phyloP scores from a whole-genome alignment of 495 filamentous ascomycete genomes.

The Antarctomyces pellizariae region DNA sequence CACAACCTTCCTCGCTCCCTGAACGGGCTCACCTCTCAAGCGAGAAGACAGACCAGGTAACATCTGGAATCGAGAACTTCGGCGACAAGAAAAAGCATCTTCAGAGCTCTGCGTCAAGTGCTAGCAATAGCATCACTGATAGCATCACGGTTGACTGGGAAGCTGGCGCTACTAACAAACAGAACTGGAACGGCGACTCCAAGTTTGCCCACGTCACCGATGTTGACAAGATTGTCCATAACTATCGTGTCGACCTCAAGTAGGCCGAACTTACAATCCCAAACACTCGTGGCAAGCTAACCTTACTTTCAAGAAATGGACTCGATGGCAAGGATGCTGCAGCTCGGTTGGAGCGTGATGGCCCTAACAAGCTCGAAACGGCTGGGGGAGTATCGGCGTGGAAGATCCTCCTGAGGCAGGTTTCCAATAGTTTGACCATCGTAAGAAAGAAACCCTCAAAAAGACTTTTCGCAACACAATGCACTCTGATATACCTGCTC shows the following conservation, averaged over 20 bases:
- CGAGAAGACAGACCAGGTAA: no score
- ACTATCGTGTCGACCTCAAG: constrained; percentile 3
- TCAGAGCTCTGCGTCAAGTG: no score
- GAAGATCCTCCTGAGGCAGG: constrained; percentile 30
- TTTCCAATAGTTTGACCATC: constrained; percentile 16
- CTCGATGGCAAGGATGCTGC: constrained; percentile 18
- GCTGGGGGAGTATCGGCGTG: constrained; percentile 25
- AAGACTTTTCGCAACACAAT: no score
- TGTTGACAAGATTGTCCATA: neutral
- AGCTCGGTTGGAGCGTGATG: constrained; percentile 22
- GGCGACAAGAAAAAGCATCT: no score
- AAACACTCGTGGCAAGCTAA: neutral
- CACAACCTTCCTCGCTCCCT: no score
- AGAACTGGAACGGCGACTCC: constrained; percentile 2
- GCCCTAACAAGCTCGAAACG: constrained; percentile 26
- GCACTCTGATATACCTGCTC: no score
- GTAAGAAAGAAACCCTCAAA: no score
- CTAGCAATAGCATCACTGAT: no score
- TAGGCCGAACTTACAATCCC: neutral
- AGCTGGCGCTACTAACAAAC: no score
- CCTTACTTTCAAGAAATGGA: constrained; percentile 14
- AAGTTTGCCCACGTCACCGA: constrained; percentile 2
- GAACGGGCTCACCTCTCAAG: no score
- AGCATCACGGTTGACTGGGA: no score
- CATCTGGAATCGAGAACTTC: no score